Base-by-base conservation (phyloP, 2,329 filamentous ascomycete genomes). In the Periconia digitata region DNA sequence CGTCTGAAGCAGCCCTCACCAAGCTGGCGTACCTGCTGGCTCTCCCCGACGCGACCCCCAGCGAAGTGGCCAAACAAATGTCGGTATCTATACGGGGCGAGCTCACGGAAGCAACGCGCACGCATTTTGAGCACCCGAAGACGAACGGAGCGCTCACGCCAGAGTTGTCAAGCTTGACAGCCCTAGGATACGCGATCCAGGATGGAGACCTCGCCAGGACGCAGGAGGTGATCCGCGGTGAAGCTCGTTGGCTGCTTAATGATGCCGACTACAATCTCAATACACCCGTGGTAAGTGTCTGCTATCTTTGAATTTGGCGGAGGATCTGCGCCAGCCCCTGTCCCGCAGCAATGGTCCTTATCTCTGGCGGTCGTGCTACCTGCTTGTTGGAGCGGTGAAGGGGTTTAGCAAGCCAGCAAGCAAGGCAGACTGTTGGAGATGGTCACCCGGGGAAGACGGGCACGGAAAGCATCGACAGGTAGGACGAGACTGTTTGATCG, bases 11-110 rank as follows among this genome's bases (percentile, higher is more conserved):
- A 2, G 92, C 92, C 6, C 81, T 96, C 58, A 94, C 92, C 17
- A 96, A 96, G 72, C 80, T 96, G 22, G 89, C 90, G 1, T 95
- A 95, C 69, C 81, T 96, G 3, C 80, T 96, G 16, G 87, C 89
- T 4, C 71, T 83, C 4, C 84, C 87, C 1, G 79, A 77, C 24
- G 76, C 87, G n/a, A 79, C 81, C 0, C 78, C 82, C 7, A 76
- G 80, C 44, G 85, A 89, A 18, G 84, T 96, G 22, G 79, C 84
- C 3, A 77, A 76, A 52, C 79, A 80, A 52, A 95, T 96, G 83
- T 85, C 87, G 6, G 73, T 80, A 20, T 89, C 87, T 10, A 78
- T 96, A 18, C 83, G 90, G 42, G 92, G 92, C 39, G 92, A 96
- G 74, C 83, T 96, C 72, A 95, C 90, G 10, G 89, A 91, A 70